Percentiles rank a stretch among this genome's conserved stretches.
Conservation (phyloP, 164 flowering plant genomes). For the Aristolochia contorta region DNA sequence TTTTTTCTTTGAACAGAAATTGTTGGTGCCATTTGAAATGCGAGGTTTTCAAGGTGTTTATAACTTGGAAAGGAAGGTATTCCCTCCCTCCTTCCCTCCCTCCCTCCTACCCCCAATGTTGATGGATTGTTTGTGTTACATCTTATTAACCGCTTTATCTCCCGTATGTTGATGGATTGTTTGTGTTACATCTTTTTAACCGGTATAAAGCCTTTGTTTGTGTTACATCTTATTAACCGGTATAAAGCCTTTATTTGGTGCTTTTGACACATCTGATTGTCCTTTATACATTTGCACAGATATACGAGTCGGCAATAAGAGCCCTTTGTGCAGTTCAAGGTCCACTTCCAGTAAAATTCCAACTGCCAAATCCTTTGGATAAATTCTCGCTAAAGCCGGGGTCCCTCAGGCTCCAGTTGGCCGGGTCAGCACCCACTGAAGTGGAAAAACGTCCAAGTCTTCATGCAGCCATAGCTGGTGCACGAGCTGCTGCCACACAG, state of each 20-base stretch:
- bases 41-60: conserved; percentile 81
- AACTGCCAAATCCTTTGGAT: conserved; percentile 57
- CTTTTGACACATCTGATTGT: background rate
- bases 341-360: conserved; percentile 66
- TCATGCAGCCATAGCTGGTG: conserved; percentile 73
- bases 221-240: background rate
- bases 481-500: conserved; percentile 73
- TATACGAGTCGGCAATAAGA: conserved; percentile 65
- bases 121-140: too few species aligned
- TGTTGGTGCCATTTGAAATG: conserved; percentile 86
- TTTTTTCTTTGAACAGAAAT: conserved; percentile 35
- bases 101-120: too few species aligned
- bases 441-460: conserved; percentile 40
- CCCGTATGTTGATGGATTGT: too few species aligned
- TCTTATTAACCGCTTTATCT: too few species aligned
- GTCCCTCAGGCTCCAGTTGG: conserved; percentile 23
- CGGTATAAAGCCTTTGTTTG: too few species aligned
- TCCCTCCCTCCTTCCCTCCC: background rate
- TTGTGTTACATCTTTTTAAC: too few species aligned
- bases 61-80: conserved; percentile 76
- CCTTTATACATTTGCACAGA: conserved; percentile 22
- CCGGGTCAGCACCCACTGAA: conserved; percentile 19
- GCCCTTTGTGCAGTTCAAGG: conserved; percentile 51
- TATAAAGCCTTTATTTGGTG: background rate
- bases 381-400: conserved; percentile 73